Evolutionary conservation across 805 yeast species (phyloP), one percentile per base, ranked within the genome.

Genomic region (Tetrapisispora namnaoensis): DNA sequence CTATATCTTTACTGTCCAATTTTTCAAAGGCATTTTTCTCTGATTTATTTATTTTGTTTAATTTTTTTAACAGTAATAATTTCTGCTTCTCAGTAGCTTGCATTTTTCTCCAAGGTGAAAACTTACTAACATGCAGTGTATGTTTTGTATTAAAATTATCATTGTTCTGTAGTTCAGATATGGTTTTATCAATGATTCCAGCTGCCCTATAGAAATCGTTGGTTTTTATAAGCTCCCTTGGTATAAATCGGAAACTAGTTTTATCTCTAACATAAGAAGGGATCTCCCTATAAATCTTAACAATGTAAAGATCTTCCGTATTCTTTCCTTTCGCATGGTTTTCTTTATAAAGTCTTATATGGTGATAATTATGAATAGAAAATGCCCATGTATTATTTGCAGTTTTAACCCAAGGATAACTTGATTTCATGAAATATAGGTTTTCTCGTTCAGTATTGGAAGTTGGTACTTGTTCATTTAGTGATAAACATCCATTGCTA

Each of bases 371-470:
- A 16, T 62, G 56, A 30, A 64, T 48, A 1, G 63, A 52, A 11
- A 69, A 45, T 1, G 64, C 61, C 73, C 73, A 69, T 1, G 60
- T 55, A 36, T 56, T 53, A 14, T 49, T 53, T 2, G 67, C 51
- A 27, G 67, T 63, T 37, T 52, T 58, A 2, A 68, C 59, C 72
- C 72, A 70, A 0, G 71, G 68, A 47, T 58, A 68, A 22, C 51
- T 48, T 4, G 72, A 69, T 7, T 51, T 46, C 10, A 44, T 27
- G 3, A 65, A 41, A 18, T 55, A 44, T 24, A 45, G 51, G n/a
- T 42, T 38, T 38, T 63, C 66, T 30, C 50, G 50, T 18, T 47
- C 14, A 20, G n/a, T 11, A n/a, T 14, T 34, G 6, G 21, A 27
- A 17, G 3, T 3, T 17, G 27, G 28, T 2, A 5, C 7, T 18